Conservation (phyloP, 129 eudicot species). For the Tanacetum coccineum region DNA sequence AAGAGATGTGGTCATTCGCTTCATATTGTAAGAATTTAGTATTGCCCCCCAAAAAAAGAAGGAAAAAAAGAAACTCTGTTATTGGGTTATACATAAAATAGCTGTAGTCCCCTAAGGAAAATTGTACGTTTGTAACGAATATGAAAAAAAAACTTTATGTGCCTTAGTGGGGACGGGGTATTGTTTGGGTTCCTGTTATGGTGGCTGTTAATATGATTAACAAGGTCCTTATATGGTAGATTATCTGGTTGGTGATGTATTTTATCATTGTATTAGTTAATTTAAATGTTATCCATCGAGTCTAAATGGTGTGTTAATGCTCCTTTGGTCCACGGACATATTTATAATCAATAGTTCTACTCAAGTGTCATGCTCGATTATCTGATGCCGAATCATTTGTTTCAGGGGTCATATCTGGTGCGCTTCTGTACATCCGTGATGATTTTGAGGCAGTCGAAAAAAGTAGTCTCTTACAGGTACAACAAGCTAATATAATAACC, state of each 20-base stretch:
- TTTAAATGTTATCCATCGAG: background rate
- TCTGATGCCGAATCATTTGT: conserved; percentile 4
- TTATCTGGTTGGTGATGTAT: background rate
- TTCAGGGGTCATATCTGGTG: conserved; percentile 83
- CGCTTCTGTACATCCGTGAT: conserved; percentile 70
- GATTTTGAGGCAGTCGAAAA: conserved; percentile 54
- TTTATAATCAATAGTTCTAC: background rate
- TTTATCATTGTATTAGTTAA: conserved; percentile 3
- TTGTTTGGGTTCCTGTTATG: background rate
- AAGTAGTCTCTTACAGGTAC: conserved; percentile 68
- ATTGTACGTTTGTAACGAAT: background rate
- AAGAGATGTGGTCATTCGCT: background rate
- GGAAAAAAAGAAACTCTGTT: background rate
- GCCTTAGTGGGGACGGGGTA: background rate
- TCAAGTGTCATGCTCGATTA: background rate
- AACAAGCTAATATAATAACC: background rate
- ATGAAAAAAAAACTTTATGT: background rate
- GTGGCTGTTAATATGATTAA: background rate
- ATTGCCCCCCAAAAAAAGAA: background rate
- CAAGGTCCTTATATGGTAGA: background rate
- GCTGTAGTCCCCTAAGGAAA: background rate
- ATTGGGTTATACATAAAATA: background rate
- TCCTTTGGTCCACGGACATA: background rate
- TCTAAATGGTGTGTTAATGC: background rate
- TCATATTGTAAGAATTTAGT: background rate